phyloP scores from a whole-genome alignment of 305 asterid species.

The Rubia tinctorum region DNA sequence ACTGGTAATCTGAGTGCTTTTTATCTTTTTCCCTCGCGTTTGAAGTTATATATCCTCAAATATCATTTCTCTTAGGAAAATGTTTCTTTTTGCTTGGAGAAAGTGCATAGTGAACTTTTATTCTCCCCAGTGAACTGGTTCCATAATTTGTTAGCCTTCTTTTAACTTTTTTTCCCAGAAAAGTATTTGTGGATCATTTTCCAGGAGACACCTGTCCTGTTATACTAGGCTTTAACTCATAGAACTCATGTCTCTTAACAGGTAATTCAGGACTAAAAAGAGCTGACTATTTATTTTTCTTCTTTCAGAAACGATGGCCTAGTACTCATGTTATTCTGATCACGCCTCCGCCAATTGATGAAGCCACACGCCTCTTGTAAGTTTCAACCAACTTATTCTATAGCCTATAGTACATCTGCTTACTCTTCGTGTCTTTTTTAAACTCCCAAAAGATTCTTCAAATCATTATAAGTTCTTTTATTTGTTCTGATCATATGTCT shows the following conservation, averaged over 20 bases:
- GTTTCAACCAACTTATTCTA: not conserved
- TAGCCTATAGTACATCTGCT: too few species aligned
- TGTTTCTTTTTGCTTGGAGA: not conserved
- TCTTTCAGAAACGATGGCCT: conserved; percentile 74
- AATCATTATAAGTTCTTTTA: not conserved
- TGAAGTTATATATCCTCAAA: not conserved
- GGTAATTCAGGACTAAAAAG: not conserved
- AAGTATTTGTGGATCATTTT: not conserved
- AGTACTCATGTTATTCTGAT: conserved; percentile 59
- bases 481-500: not conserved
- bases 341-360: conserved; percentile 93
- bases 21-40: not conserved
- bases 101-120: not conserved
- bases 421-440: too few species aligned
- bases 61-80: not conserved
- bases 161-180: not conserved
- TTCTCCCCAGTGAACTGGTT: not conserved
- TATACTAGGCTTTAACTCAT: not conserved
- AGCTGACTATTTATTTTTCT: conserved; percentile 5
- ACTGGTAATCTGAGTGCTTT: not conserved
- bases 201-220: not conserved
- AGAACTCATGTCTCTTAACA: too few species aligned
- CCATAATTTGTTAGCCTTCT: not conserved
- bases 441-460: not conserved
- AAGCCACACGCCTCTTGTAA: conserved; percentile 68